These are phyloP conservation scores for Astrocystis sublimbata DNA, from an alignment of 495 filamentous ascomycete species.

Conservation along the genomic window DNA sequence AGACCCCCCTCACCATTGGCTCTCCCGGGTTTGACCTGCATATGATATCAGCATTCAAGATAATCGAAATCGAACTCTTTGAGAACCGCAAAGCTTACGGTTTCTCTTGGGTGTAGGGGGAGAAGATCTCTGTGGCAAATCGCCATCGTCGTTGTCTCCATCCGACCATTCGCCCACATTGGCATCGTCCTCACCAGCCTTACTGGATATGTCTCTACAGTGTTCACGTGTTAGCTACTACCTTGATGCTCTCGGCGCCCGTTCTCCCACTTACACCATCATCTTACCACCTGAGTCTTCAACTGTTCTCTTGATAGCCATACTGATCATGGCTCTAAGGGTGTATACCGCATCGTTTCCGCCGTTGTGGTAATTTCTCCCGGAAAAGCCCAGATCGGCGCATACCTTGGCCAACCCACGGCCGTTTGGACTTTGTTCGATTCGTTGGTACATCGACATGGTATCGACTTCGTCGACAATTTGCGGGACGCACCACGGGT, in stretches of 20 bases:
- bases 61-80: background rate
- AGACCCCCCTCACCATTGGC: background rate
- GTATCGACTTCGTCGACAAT: conserved; percentile 72
- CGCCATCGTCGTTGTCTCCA: conserved; percentile 31
- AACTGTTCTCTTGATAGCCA: conserved; percentile 53
- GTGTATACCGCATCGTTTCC: conserved; percentile 94
- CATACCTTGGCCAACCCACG: conserved; percentile 64
- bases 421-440: conserved; percentile 48
- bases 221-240: background rate
- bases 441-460: conserved; percentile 61
- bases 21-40: background rate
- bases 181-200: too few relatives aligned
- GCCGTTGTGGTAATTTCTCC: conserved; percentile 78
- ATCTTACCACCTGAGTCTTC: conserved; percentile 2
- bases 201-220: too few relatives aligned
- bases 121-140: conserved; percentile 19
- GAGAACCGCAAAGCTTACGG: background rate
- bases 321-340: conserved; percentile 68
- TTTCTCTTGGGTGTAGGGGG: background rate
- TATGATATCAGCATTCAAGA: conserved; percentile 3
- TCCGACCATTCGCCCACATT: conserved; percentile 35
- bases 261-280: conserved; percentile 16
- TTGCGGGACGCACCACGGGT: conserved; percentile 51
- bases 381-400: conserved; percentile 59
- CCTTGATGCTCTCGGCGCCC: background rate